Base-by-base conservation (phyloP, 1,139 yeast species). In the Taphrina flavorubra region DNA sequence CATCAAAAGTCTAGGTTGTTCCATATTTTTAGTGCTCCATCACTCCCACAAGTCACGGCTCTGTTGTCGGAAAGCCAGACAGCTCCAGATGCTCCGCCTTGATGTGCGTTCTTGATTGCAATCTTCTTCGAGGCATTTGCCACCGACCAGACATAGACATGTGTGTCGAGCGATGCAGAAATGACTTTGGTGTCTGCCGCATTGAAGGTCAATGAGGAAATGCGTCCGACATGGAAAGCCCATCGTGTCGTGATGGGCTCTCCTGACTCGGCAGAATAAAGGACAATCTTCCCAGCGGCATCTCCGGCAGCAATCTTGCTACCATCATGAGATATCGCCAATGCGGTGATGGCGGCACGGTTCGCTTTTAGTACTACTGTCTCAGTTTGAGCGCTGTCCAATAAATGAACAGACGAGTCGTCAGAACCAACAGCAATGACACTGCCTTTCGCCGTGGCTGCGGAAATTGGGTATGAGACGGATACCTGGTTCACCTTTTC, bases 181-280 rank as follows among this genome's bases (percentile, higher is more conserved):
- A 87, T 88, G 63, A 90, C 83, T 73, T 83, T 86, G 73, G 87
- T 85, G 68, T 91, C 89, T 73, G 89, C 92, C 1, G 81, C 78
- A 58, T 88, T 84, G 98, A 98, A 94, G 44, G 86, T 79, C 62
- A 95, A 89, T 49, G 88, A 85, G 69, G 85, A 86, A 70, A 94
- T 88, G 70, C 85, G 86, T 69, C 96, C 87, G 2, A 92, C 89
- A 77, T 95, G 97, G 86, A 90, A 92, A 0, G 96, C 88, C 99
- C 99, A 94, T 76, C 98, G 85, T 0, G 95, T 86, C 0, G 98
- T 92, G 59, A 89, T 85, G 7, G 90, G 81, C 7, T 83, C 75
- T 53, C 82, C 85, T 61, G 86, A 86, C 0, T 79, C 78, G 18
- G 85, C 77, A 71, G 86, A 84, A 78, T 86, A 91, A 40, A 91